Percentiles rank a stretch among this genome's conserved stretches.
Evolutionary conservation across 2,329 filamentous ascomycete species (phyloP).

Genomic region (Herpotrichia juniperi): DNA sequence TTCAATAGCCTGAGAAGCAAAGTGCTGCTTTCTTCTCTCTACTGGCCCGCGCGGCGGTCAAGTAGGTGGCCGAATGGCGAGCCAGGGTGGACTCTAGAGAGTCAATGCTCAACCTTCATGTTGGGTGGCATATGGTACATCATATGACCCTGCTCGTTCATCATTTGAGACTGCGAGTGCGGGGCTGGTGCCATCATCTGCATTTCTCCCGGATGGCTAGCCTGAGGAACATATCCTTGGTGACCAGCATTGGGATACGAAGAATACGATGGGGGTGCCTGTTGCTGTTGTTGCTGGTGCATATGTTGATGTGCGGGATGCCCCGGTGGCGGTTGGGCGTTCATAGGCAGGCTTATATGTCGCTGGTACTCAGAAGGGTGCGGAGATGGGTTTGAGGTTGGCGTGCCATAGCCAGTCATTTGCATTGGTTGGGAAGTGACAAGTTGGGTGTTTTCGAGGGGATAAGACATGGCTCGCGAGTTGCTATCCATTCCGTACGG

Average conservation of each 20-base stretch:
- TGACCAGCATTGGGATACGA: conserved; percentile 34
- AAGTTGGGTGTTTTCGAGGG: conserved; percentile 43
- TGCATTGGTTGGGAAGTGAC: conserved; percentile 45
- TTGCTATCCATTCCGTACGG: conserved; percentile 47
- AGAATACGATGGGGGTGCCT: conserved; percentile 30
- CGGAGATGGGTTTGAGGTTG: conserved; percentile 43
- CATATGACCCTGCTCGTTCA: conserved; percentile 47
- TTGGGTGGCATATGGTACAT: conserved; percentile 48
- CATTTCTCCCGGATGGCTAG: conserved; percentile 43
- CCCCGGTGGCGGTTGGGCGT: conserved; percentile 28
- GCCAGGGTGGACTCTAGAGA: background rate
- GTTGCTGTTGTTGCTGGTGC: conserved; percentile 31
- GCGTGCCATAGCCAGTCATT: conserved; percentile 45
- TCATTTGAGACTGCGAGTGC: conserved; percentile 44
- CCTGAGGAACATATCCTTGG: conserved; percentile 42
- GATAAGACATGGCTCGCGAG: conserved; percentile 46
- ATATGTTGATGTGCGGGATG: conserved; percentile 28
- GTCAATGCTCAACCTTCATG: conserved; percentile 49
- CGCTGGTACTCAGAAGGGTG: conserved; percentile 45
- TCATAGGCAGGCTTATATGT: conserved; percentile 45
- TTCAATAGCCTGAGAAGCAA: background rate
- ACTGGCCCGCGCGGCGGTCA: background rate
- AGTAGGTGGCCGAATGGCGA: background rate
- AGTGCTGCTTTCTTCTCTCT: background rate
- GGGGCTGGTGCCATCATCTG: conserved; percentile 44